Evolutionary conservation across 306 rosid genomes (phyloP), one percentile per base, ranked within the genome.

Genomic region (Cicer bijugum): DNA sequence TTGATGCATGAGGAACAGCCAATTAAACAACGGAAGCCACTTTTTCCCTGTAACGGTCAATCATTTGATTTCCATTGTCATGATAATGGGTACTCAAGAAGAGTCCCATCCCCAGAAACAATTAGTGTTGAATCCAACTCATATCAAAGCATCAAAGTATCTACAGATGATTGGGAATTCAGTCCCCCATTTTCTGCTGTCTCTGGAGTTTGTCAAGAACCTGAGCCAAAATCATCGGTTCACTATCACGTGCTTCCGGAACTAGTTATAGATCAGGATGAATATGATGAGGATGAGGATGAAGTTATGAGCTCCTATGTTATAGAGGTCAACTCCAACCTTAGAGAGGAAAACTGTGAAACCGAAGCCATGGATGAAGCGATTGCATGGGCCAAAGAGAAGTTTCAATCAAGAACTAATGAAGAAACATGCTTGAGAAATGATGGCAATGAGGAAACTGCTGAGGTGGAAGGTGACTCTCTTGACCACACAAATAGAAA

Each of bases 341-440:
- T 67, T 7, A 85, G 93, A 82, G 92, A 87, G 78, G 89, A 84
- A 75, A 74, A 86, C 44, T 81, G 86, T 61, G 97, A 69, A 60
- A 77, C 87, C 8, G 80, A 70, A 60, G 85, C 78, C 59, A 84
- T 94, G 40, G 96, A 94, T 67, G 98, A 94, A 59, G 97, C 96
- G 56, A 91, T 94, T 80, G 98, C 98, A 58, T 94, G 98, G 98
- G 97, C 92, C 16, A 91, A 91, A 78, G 93, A 89, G 81, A 94
- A 71, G 87, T 91, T 82, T 65, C 94, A 86, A 50, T 78, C 89
- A 20, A 83, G 69, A 0, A 81, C 86, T 19, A 87, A 89, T 80
- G 87, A 83, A 81, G 88, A 88, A 74, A 72, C 78, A 50, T 81
- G 55, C 52, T 52, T n/a, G 61, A 84, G 76, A 83, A 84, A 74